Percentiles rank a stretch among this genome's conserved stretches.
Conservation (phyloP, 179 eudicot genomes). For the Spinacia oleracea region DNA sequence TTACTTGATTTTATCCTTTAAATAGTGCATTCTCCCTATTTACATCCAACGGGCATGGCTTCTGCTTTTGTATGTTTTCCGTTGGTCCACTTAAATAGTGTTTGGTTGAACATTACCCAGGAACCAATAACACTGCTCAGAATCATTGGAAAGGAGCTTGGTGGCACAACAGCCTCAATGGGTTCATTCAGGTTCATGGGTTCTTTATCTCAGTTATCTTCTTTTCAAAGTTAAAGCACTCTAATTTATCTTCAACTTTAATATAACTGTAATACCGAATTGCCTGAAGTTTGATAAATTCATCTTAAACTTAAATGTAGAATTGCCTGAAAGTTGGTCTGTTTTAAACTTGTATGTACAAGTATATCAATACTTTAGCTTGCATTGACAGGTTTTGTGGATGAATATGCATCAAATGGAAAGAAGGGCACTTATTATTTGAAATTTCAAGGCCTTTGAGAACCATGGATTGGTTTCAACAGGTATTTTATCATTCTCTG, state of each 20-base stretch:
- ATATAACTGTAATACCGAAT: no score
- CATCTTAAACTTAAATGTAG: background rate
- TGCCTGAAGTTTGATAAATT: no score
- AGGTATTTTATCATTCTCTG: slow-evolving; percentile 43
- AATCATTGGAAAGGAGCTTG: slow-evolving; percentile 95
- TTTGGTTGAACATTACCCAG: slow-evolving; percentile 33
- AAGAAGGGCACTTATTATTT: slow-evolving; percentile 74
- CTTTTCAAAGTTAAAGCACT: background rate
- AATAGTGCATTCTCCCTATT: background rate
- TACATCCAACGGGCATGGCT: background rate
- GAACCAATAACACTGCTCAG: slow-evolving; percentile 58
- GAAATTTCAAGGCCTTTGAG: slow-evolving; percentile 88
- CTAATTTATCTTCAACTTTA: background rate
- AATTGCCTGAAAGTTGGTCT: background rate
- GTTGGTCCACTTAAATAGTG: background rate
- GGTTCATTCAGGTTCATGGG: slow-evolving; percentile 61
- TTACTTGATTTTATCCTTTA: background rate
- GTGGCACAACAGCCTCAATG: slow-evolving; percentile 90
- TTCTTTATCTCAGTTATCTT: slow-evolving; percentile 7
- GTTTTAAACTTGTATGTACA: background rate
- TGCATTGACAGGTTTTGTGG: slow-evolving; percentile 59
- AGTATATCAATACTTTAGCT: slow-evolving; percentile 7
- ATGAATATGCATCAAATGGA: slow-evolving; percentile 60
- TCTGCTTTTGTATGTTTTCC: slow-evolving; percentile 10
- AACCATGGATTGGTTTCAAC: slow-evolving; percentile 91